phyloP scores from a whole-genome alignment of 148 eudicot genomes.

The Fallopia convolvulus region DNA sequence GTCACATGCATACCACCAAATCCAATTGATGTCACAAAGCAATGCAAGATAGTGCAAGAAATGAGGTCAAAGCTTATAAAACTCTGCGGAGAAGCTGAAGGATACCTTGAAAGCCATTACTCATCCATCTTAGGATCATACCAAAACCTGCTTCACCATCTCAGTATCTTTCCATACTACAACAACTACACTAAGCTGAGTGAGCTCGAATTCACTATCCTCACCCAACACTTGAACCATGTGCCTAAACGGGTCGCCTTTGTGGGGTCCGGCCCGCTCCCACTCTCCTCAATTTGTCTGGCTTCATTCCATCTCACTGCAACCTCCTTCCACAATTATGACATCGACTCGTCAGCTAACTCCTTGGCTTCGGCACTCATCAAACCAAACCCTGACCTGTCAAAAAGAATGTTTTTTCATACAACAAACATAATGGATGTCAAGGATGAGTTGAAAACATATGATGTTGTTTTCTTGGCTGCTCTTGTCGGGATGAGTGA shows the following conservation, averaged over 20 bases:
- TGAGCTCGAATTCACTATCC: conserved; percentile 47
- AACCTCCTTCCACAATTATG: conserved; percentile 69
- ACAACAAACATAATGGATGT: conserved; percentile 66
- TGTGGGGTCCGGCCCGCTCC: conserved; percentile 85
- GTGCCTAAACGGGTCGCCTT: conserved; percentile 54
- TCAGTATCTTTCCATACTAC: conserved; percentile 65
- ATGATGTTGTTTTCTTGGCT: conserved; percentile 76
- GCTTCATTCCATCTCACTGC: conserved; percentile 53
- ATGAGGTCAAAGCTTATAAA: conserved; percentile 60
- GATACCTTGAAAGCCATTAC: conserved; percentile 63
- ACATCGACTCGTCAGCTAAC: conserved; percentile 60
- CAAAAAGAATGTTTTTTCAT: conserved; percentile 66
- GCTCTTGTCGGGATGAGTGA: conserved; percentile 88
- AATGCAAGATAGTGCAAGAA: conserved; percentile 40
- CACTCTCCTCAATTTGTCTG: conserved; percentile 74
- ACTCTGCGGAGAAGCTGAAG: conserved; percentile 80
- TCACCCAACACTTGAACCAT: conserved; percentile 25
- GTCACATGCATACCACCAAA: conserved; percentile 64
- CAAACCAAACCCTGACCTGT: conserved; percentile 47
- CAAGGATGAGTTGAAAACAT: conserved; percentile 37
- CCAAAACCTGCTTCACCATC: conserved; percentile 56
- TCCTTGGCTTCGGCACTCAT: conserved; percentile 51
- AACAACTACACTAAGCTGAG: conserved; percentile 69
- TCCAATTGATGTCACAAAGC: conserved; percentile 58
- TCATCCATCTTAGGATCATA: conserved; percentile 47